Conservation (phyloP, 2,329 filamentous ascomycete genomes). For the Chrysoporthe puriensis region DNA sequence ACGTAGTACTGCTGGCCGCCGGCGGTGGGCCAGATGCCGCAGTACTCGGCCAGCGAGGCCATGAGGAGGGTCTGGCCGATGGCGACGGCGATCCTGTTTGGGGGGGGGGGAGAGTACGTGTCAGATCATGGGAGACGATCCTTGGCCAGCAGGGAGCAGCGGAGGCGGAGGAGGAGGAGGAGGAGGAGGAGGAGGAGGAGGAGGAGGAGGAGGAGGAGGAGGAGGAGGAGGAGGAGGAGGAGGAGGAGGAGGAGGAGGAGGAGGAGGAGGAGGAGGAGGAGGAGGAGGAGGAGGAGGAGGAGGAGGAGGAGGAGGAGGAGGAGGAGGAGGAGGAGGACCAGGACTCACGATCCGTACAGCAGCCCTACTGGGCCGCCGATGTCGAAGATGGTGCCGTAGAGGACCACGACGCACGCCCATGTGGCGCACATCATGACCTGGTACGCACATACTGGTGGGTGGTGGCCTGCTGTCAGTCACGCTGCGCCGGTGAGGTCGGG, state of each 20-base stretch:
- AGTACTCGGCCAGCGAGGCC: slow-evolving; percentile 14
- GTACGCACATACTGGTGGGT: slow-evolving; percentile 7
- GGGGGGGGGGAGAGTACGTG: no score
- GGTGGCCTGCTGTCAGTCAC: background rate
- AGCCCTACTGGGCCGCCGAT: slow-evolving; percentile 11
- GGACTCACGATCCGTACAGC: slow-evolving; percentile 13
- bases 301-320: background rate
- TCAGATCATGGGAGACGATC: no score
- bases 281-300: background rate
- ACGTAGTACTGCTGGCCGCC: slow-evolving; percentile 12
- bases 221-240: no score
- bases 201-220: no score
- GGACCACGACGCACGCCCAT: slow-evolving; percentile 11
- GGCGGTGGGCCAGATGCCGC: slow-evolving; percentile 13
- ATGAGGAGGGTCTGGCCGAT: slow-evolving; percentile 10
- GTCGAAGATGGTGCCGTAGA: slow-evolving; percentile 11
- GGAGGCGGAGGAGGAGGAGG: background rate
- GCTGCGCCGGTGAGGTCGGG: background rate
- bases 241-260: no score
- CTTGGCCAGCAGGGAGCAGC: no score
- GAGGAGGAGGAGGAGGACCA: background rate
- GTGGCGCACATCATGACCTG: slow-evolving; percentile 15
- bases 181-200: background rate
- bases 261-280: no score
- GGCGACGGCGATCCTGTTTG: slow-evolving; percentile 4